Percentiles rank a stretch among this genome's conserved stretches.
Evolutionary conservation across 148 eudicot genomes (phyloP).

Genomic region (Chenopodium quinoa): DNA sequence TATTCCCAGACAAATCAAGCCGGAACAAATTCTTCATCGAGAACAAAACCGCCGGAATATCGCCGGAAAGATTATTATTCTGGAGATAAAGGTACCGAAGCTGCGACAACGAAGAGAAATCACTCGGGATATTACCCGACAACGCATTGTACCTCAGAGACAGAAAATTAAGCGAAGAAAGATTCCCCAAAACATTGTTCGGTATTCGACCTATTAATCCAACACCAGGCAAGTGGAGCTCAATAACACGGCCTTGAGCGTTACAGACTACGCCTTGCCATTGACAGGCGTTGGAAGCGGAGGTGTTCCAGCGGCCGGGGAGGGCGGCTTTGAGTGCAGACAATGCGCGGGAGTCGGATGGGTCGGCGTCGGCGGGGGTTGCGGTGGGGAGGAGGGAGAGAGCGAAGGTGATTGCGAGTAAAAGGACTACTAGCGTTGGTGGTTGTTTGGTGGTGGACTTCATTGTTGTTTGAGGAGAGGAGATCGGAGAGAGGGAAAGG

Average conservation of each 20-base stretch:
- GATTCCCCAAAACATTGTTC: slow-evolving; percentile 40
- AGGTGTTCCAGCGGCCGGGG: slow-evolving; percentile 61
- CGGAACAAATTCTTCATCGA: slow-evolving; percentile 40
- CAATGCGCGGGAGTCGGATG: slow-evolving; percentile 52
- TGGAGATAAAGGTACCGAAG: slow-evolving; percentile 63
- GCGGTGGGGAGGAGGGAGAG: slow-evolving; percentile 9
- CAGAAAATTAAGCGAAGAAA: slow-evolving; percentile 47
- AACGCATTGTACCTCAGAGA: slow-evolving; percentile 69
- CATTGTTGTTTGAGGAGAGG: neutral
- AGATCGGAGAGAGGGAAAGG: neutral
- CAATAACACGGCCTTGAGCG: slow-evolving; percentile 34
- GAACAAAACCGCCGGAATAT: slow-evolving; percentile 42
- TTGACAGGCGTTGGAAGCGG: slow-evolving; percentile 45
- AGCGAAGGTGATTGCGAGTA: slow-evolving; percentile 24
- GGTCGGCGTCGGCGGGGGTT: slow-evolving; percentile 37
- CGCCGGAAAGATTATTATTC: slow-evolving; percentile 51
- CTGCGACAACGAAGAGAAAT: slow-evolving; percentile 32
- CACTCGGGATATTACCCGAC: slow-evolving; percentile 52
- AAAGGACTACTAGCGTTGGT: neutral
- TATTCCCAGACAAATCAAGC: slow-evolving; percentile 49
- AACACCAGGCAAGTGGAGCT: slow-evolving; percentile 72
- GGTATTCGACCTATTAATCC: slow-evolving; percentile 69
- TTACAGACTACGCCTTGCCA: slow-evolving; percentile 63
- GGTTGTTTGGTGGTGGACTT: neutral
- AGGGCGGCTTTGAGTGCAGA: slow-evolving; percentile 50